Evolutionary conservation across 148 eudicot genomes (phyloP).

Genomic region (Chenopodium quinoa): DNA sequence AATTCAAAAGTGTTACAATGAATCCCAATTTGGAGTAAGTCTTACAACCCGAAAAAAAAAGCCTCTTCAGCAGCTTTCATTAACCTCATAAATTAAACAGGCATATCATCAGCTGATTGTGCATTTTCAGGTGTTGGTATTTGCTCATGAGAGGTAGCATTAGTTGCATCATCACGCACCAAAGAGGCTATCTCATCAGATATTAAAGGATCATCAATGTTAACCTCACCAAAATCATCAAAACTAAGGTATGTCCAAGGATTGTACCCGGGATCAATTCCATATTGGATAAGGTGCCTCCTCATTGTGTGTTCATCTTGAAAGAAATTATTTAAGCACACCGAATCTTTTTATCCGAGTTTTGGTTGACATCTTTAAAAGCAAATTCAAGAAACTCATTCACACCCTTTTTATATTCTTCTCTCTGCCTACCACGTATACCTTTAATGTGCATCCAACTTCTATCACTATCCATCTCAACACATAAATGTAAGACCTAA

Average conservation of each 20-base stretch:
- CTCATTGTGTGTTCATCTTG: not conserved
- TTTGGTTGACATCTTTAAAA: not conserved
- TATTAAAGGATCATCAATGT: too few species aligned
- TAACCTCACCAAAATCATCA: not conserved
- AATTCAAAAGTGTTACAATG: too few species aligned
- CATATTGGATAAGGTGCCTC: not conserved
- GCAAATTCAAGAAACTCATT: not conserved
- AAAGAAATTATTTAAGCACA: not conserved
- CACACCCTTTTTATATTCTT: not conserved
- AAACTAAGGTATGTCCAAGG: not conserved
- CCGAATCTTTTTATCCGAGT: not conserved
- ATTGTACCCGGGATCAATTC: not conserved
- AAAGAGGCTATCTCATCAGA: too few species aligned
- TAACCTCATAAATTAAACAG: not conserved
- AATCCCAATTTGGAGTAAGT: not conserved
- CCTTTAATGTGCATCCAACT: not conserved
- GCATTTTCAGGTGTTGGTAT: too few species aligned
- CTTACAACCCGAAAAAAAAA: not conserved
- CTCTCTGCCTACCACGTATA: not conserved
- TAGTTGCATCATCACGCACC: too few species aligned
- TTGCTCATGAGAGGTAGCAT: too few species aligned
- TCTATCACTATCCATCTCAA: not conserved
- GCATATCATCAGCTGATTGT: not conserved
- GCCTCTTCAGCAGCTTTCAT: not conserved
- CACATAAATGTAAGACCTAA: not conserved